Evolutionary conservation across 345 rosid genomes (phyloP), one percentile per base, ranked within the genome.

Genomic region (Eucalyptus sp.): DNA sequence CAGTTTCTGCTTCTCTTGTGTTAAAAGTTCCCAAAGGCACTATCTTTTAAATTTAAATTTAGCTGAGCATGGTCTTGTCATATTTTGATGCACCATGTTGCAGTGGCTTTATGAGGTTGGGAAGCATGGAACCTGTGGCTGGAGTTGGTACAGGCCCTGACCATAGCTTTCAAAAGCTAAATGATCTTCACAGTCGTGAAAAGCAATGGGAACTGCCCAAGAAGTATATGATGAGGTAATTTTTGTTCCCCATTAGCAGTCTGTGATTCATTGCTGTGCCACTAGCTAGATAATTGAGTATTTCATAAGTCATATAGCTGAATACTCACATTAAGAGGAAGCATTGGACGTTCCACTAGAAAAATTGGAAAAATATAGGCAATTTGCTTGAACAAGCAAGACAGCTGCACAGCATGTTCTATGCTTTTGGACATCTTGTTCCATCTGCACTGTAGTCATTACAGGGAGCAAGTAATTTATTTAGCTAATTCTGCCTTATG

Each of bases 31-130:
- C 18, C 44, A 16, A 37, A 29, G 43, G 43, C 49, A 37, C 48
- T 24, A 48, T 51, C 80, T 84, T 76, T 37, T 76, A 76, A 13
- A 68, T 68, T 33, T 68, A 68, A 68, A 37, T 37, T 37, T 37
- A 37, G 48, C 48, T 18, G 27, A 18, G 83, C 83, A 37, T 7
- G 27, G 24, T 37, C 48, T 76, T 11, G 24, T 76, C 27, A 37
- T 37, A 10, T 37, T 37, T 76, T 20, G 83, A 76, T 37, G 83
- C 83, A 76, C 44, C 46, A 87, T 90, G 86, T 87, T 91, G 91
- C 90, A 92, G 93, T 71, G 91, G 94, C 50, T 89, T 90, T 86
- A 87, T 80, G 89, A 86, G 86, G 62, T 90, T 89, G 91, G 91
- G 90, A 43, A 88, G 94, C 62, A 44, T 41, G 37, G 68, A 85